These are phyloP conservation scores for Claviceps capensis DNA, from an alignment of 2,329 filamentous ascomycete species.

Conservation along the genomic window DNA sequence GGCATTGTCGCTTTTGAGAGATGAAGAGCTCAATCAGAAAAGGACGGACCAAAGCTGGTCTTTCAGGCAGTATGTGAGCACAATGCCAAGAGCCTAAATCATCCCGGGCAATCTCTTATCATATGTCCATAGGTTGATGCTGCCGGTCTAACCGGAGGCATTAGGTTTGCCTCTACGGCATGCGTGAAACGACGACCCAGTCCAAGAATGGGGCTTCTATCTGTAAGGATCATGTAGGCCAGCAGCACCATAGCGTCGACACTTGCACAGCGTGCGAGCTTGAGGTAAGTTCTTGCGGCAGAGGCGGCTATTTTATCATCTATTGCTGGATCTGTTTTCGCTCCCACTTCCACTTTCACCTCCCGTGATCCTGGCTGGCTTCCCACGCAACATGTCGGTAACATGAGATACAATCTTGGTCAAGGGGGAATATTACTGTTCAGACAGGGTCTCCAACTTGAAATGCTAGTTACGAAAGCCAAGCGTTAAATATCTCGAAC, in stretches of 20 bases:
- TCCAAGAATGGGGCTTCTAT: neutral
- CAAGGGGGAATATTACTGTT: neutral
- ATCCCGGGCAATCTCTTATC: neutral
- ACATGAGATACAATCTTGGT: neutral
- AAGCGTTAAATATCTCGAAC: too few species aligned
- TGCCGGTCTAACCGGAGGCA: neutral
- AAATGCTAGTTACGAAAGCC: too few species aligned
- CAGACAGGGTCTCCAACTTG: neutral
- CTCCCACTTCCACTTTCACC: neutral
- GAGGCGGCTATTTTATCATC: slow-evolving; percentile 14
- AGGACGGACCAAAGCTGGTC: neutral
- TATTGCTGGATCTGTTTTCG: slow-evolving; percentile 32
- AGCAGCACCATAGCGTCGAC: slow-evolving; percentile 1
- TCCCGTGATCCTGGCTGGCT: neutral
- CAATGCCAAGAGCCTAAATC: neutral
- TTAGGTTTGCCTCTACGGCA: neutral
- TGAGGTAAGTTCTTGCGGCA: slow-evolving; percentile 2
- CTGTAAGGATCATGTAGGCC: neutral
- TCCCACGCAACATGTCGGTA: neutral
- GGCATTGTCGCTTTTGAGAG: neutral
- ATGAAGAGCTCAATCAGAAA: neutral
- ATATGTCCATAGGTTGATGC: neutral
- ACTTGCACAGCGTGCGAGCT: neutral
- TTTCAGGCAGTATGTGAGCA: neutral
- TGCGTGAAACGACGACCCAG: neutral